Evolutionary conservation across 805 yeast species (phyloP), one percentile per base, ranked within the genome.

Genomic region (Zygotorulaspora sp.): DNA sequence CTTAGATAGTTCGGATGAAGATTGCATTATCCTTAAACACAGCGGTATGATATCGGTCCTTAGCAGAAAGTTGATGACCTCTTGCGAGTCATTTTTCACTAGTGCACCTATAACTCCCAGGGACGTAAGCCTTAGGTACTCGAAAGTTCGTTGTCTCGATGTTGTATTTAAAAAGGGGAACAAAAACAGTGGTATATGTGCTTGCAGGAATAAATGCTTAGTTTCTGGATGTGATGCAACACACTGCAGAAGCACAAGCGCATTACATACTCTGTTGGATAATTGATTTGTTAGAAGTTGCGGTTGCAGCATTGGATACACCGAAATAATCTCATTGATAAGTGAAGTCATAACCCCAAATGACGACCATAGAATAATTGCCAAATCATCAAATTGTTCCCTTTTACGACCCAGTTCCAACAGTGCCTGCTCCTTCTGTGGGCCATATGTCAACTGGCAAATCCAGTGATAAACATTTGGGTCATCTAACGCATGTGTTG

Each of bases 1-100:
- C 57, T 92, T 90, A 33, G 94, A 81, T 36, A 90, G 71, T 58
- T 92, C 98, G 0, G 96, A 83, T 6, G 96, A 87, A 1, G 89
- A 78, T 59, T 90, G 97, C 95, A 90, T 90, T 45, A 92, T 90
- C 52, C 92, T 80, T 42, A 90, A 68, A 59, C 98, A 92, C 39
- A 92, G 66, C 4, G 98, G 98, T 22, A 92, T 94, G 51, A 92
- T 90, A 61, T 90, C 98, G 0, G 98, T 92, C n/a, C 96, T 80
- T 30, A 90, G 70, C 53, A 90, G 66, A 56, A 92, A 90, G 45
- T 84, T 84, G 45, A 92, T 89, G 30, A 90, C 97, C 51, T 90
- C 96, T 11, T 95, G 87, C 3, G 96, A 84, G 56, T 90, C 98
- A 61, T 89, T 90, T 53, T 92, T 90, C 17, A 92, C 97, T 39